These are phyloP conservation scores for Aspergillus texensis DNA, from an alignment of 2,329 filamentous ascomycete genomes.

Conservation along the genomic window DNA sequence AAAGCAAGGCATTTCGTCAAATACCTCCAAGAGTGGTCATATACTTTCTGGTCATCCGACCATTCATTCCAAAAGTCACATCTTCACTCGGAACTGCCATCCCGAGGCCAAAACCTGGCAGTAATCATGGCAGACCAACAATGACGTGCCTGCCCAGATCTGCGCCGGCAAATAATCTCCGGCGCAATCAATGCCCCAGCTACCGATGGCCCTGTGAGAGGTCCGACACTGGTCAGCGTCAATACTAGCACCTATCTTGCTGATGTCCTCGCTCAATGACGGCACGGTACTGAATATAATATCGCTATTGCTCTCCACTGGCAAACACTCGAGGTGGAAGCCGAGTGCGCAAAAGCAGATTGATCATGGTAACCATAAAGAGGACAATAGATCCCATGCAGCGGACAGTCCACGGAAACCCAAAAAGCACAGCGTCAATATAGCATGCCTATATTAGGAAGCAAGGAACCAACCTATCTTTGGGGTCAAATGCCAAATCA, in stretches of 20 bases:
- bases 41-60: neutral
- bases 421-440: constrained; percentile 17
- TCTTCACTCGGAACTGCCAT: neutral
- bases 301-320: too few species aligned
- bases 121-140: constrained; percentile 10
- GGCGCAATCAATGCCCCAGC: constrained; percentile 50
- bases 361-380: constrained; percentile 31
- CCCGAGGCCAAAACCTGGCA: constrained; percentile 1
- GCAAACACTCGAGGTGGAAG: constrained; percentile 34
- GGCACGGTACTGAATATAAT: constrained; percentile 40
- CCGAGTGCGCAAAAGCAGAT: constrained; percentile 43
- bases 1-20: neutral
- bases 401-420: constrained; percentile 52
- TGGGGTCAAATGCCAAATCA: constrained; percentile 45
- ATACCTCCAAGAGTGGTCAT: neutral
- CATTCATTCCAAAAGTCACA: neutral
- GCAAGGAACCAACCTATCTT: constrained; percentile 23
- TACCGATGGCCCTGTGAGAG: constrained; percentile 50
- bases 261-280: constrained; percentile 50
- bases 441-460: neutral
- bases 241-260: constrained; percentile 51
- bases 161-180: constrained; percentile 50
- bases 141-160: constrained; percentile 43
- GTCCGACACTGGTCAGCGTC: constrained; percentile 47
- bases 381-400: constrained; percentile 52